phyloP scores from a whole-genome alignment of 2,329 filamentous ascomycete species.

The Sporothrix mexicana region DNA sequence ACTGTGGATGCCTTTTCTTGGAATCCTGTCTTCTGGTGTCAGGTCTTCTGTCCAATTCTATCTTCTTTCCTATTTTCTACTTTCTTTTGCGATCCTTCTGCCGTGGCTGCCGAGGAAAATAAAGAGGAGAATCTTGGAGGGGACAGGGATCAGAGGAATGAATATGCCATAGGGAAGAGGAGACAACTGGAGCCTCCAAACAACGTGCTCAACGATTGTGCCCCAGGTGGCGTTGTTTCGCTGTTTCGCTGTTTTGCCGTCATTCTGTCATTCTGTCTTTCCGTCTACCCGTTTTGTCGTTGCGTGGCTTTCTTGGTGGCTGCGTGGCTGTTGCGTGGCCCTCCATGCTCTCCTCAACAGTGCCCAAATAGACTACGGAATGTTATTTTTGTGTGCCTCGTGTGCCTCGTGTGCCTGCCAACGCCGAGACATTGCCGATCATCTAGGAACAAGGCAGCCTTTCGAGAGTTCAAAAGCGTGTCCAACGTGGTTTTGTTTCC shows the following conservation, averaged over 20 bases:
- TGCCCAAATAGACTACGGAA: no score
- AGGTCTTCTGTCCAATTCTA: background rate
- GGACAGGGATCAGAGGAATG: background rate
- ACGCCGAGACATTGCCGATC: conserved; percentile 20
- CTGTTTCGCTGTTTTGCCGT: no score
- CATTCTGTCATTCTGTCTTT: no score
- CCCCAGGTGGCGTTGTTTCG: background rate
- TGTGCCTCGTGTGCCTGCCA: no score
- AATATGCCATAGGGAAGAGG: no score
- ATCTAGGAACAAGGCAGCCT: no score
- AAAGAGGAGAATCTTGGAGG: background rate
- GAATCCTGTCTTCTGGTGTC: background rate
- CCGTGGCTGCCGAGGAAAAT: background rate
- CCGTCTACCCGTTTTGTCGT: background rate
- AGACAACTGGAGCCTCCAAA: background rate
- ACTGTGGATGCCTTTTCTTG: background rate
- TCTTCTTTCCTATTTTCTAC: background rate
- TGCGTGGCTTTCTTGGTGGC: background rate
- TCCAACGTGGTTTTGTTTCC: background rate
- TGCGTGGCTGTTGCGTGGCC: conserved; percentile 24
- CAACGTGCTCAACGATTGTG: background rate
- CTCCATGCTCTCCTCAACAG: no score
- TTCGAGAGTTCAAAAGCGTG: background rate
- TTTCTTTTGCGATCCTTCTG: background rate
- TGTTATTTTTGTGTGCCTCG: no score